These are phyloP conservation scores for Colletotrichum karsti DNA, from an alignment of 2,329 filamentous ascomycete genomes.

Conservation along the genomic window DNA sequence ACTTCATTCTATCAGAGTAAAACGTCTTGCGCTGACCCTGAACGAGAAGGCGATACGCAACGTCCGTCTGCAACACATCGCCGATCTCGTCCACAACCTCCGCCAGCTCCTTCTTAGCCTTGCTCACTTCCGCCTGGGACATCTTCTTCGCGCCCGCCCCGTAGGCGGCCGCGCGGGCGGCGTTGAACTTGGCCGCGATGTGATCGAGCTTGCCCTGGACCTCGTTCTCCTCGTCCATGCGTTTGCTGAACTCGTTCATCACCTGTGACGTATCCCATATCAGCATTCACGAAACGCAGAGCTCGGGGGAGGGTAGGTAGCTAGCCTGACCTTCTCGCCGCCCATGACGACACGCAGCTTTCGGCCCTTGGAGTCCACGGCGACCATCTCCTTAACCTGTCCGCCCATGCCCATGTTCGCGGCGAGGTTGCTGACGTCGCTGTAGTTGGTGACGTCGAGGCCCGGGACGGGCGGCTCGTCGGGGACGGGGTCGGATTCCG, in stretches of 20 bases:
- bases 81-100: too few species aligned
- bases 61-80: too few species aligned
- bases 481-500: neutral
- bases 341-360: neutral
- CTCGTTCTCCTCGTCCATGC: neutral
- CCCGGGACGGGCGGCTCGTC: neutral
- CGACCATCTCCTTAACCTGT: neutral
- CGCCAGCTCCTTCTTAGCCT: too few species aligned
- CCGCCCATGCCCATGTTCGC: neutral
- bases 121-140: too few species aligned
- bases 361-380: neutral
- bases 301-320: neutral
- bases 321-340: neutral
- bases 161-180: neutral
- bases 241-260: neutral
- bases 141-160: too few species aligned
- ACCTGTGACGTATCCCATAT: neutral
- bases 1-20: too few species aligned
- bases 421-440: neutral
- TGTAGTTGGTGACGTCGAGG: neutral
- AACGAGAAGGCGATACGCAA: too few species aligned
- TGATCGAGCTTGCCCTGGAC: neutral
- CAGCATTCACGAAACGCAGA: too few species aligned
- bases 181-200: neutral
- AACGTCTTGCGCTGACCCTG: too few species aligned